phyloP scores from a whole-genome alignment of 352 stramenopile species.

The Phytophthora lateralis region DNA sequence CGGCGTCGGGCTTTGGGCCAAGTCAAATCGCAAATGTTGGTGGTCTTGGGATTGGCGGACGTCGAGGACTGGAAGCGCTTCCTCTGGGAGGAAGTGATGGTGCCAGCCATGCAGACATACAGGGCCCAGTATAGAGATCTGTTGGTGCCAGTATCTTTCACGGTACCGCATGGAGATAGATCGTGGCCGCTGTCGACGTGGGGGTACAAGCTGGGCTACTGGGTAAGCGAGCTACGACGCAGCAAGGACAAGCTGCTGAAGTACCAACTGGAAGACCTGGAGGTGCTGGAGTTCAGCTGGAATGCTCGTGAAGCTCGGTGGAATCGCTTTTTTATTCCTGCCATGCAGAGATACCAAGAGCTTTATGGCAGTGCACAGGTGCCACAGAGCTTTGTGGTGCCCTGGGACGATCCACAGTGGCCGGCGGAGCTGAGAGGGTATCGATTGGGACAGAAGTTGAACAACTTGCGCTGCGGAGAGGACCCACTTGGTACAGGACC shows the following conservation, averaged over 20 bases:
- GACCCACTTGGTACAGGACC: conserved; percentile 10
- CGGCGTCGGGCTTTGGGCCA: conserved; percentile 14
- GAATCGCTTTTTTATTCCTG: conserved; percentile 46
- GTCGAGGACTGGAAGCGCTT: conserved; percentile 42
- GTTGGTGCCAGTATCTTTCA: conserved; percentile 42
- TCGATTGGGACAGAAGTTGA: conserved; percentile 51
- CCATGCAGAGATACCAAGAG: conserved; percentile 38
- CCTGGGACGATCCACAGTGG: conserved; percentile 32
- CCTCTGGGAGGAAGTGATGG: conserved; percentile 40
- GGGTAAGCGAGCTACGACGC: conserved; percentile 43
- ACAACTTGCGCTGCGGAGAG: conserved; percentile 45
- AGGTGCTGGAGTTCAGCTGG: conserved; percentile 41
- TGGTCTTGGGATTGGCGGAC: conserved; percentile 23
- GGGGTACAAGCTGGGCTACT: conserved; percentile 53
- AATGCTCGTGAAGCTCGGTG: conserved; percentile 37
- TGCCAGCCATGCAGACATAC: conserved; percentile 37
- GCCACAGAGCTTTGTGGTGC: conserved; percentile 49
- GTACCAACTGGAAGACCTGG: conserved; percentile 45
- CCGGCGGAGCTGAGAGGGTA: conserved; percentile 35
- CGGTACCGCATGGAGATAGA: conserved; percentile 24
- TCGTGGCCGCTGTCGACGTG: conserved; percentile 40
- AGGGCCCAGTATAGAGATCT: conserved; percentile 33
- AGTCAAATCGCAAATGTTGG: conserved; percentile 23
- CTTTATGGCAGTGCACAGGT: conserved; percentile 36
- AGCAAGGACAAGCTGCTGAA: conserved; percentile 25